Percentiles rank a stretch among this genome's conserved stretches.
These are phyloP conservation scores for Saksenaea oblongispora DNA, from an alignment of 371 early-diverging fungal species.

Conservation along the genomic window DNA sequence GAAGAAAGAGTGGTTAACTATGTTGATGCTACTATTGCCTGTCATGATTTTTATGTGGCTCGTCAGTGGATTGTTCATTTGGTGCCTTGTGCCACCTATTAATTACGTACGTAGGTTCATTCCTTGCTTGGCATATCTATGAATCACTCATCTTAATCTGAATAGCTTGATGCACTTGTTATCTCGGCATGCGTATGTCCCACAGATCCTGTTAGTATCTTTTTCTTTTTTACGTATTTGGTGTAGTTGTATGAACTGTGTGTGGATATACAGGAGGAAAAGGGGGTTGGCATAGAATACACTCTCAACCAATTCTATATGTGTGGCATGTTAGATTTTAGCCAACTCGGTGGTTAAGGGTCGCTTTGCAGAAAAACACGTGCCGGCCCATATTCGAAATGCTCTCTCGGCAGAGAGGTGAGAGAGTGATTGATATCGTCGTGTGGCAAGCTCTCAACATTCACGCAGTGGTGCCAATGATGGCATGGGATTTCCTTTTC, in stretches of 20 bases:
- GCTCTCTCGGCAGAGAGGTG: constrained; percentile 87
- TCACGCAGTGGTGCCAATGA: constrained; percentile 76
- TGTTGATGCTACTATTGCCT: constrained; percentile 80
- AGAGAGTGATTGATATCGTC: neutral
- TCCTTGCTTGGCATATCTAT: neutral
- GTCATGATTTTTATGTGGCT: constrained; percentile 90
- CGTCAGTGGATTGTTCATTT: constrained; percentile 72
- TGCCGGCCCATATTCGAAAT: constrained; percentile 85
- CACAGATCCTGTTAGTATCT: constrained; percentile 87
- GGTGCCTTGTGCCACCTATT: constrained; percentile 61
- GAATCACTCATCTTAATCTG: neutral
- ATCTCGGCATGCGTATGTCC: constrained; percentile 92
- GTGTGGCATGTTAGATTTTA: constrained; percentile 56
- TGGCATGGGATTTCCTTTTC: constrained; percentile 87
- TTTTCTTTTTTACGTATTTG: neutral
- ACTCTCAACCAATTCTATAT: neutral
- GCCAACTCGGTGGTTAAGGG: constrained; percentile 96
- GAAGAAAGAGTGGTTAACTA: constrained; percentile 61
- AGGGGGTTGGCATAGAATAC: neutral
- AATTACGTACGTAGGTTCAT: constrained; percentile 55
- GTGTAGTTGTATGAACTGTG: neutral
- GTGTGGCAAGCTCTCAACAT: constrained; percentile 1
- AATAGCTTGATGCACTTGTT: constrained; percentile 71
- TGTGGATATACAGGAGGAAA: neutral
- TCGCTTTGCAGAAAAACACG: constrained; percentile 91